phyloP scores from a whole-genome alignment of 2,329 filamentous ascomycete species.

The Xylariaceae sp. region DNA sequence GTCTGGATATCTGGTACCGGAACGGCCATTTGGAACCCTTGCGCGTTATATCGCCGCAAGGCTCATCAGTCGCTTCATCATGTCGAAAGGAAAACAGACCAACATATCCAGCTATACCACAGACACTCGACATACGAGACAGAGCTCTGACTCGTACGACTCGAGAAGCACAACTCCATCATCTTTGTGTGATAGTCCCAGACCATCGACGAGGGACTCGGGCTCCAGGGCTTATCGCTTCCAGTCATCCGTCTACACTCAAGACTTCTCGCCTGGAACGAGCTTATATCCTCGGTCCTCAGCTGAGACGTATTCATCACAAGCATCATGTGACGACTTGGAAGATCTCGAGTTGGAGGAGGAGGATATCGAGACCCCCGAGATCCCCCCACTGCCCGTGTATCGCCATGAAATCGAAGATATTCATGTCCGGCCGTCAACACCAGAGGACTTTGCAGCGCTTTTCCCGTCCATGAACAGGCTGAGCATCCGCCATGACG shows the following conservation, averaged over 20 bases:
- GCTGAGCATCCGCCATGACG: slow-evolving; percentile 83
- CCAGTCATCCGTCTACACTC: slow-evolving; percentile 22
- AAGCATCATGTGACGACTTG: slow-evolving; percentile 60
- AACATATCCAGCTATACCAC: slow-evolving; percentile 35
- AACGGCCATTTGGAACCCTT: slow-evolving; percentile 10
- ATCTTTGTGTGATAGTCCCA: slow-evolving; percentile 42
- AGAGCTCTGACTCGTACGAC: slow-evolving; percentile 45
- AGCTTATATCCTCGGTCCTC: slow-evolving; percentile 56
- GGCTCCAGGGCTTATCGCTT: slow-evolving; percentile 19
- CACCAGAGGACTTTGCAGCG: slow-evolving; percentile 75
- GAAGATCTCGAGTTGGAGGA: slow-evolving; percentile 37
- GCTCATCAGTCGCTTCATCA: slow-evolving; percentile 23
- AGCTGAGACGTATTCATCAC: slow-evolving; percentile 76
- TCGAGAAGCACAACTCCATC: slow-evolving; percentile 49
- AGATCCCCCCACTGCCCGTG: slow-evolving; percentile 54
- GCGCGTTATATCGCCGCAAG: slow-evolving; percentile 19
- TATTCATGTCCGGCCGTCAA: slow-evolving; percentile 69
- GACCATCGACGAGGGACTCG: slow-evolving; percentile 37
- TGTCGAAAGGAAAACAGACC: slow-evolving; percentile 35
- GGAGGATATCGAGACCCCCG: slow-evolving; percentile 31
- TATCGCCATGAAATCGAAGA: slow-evolving; percentile 63
- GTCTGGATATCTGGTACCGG: slow-evolving; percentile 9
- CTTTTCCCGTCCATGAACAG: slow-evolving; percentile 84
- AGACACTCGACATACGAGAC: slow-evolving; percentile 39
- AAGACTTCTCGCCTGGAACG: slow-evolving; percentile 41